Conservation (phyloP, 169 alveolate species). For the Plasmodium relictum region DNA sequence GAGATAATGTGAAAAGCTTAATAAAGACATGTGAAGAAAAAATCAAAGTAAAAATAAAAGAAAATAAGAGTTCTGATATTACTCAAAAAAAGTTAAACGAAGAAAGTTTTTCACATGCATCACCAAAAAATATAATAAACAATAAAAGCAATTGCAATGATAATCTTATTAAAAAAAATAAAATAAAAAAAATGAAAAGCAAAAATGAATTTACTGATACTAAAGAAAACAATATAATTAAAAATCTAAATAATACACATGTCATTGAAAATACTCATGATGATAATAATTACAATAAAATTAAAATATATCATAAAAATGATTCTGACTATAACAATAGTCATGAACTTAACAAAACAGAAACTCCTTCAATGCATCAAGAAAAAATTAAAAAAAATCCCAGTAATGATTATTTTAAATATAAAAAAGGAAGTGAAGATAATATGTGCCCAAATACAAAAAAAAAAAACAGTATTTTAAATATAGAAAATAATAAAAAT, state of each 20-base stretch:
- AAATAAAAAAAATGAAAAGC: slow-evolving; percentile 28
- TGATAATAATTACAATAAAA: not conserved
- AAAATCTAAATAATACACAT: not conserved
- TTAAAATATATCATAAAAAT: not conserved
- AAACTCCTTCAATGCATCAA: not conserved
- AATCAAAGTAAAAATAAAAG: slow-evolving; percentile 3
- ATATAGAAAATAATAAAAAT: too few relatives aligned
- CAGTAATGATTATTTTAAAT: too few relatives aligned
- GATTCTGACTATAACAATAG: not conserved
- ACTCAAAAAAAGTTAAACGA: not conserved
- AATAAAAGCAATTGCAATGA: slow-evolving; percentile 2
- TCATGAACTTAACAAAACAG: not conserved
- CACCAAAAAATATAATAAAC: slow-evolving; percentile 5
- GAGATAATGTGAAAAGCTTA: not conserved
- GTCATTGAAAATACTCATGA: not conserved
- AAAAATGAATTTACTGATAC: slow-evolving; percentile 4
- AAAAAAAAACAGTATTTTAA: too few relatives aligned
- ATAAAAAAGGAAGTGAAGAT: too few relatives aligned
- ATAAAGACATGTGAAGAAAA: slow-evolving; percentile 10
- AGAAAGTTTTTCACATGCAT: not conserved
- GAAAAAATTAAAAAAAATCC: too few relatives aligned
- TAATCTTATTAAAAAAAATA: slow-evolving; percentile 17
- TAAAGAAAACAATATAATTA: not conserved
- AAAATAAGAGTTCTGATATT: not conserved
- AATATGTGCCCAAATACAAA: too few relatives aligned